A percentile compares a stretch with the other conserved stretches of the same genome.
Conservation (phyloP, 2,329 filamentous ascomycete species). For the Paecilomyces variotii region DNA sequence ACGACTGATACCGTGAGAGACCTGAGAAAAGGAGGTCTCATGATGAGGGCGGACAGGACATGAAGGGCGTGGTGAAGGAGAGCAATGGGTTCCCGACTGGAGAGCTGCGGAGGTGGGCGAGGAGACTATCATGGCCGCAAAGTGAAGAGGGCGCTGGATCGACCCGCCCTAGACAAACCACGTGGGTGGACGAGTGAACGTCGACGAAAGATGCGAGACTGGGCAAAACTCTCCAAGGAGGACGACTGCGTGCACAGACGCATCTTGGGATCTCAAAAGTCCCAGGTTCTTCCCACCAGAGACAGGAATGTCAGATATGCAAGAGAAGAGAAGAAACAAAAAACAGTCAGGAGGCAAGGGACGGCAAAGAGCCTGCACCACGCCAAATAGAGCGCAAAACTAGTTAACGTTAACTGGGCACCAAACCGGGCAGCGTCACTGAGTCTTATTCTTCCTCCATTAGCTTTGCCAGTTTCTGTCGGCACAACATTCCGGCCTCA, state of each 20-base stretch:
- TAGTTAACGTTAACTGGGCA: not conserved
- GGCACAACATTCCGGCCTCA: not conserved
- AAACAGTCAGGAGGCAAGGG: not conserved
- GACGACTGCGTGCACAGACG: slow-evolving; percentile 20
- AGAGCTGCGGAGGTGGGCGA: slow-evolving; percentile 32
- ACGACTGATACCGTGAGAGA: slow-evolving; percentile 11
- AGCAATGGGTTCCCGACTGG: slow-evolving; percentile 22
- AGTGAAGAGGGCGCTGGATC: not conserved
- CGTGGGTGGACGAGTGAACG: slow-evolving; percentile 31
- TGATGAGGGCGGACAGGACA: slow-evolving; percentile 1
- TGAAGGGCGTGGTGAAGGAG: slow-evolving; percentile 6
- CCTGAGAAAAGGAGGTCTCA: slow-evolving; percentile 1
- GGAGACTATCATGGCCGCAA: slow-evolving; percentile 29
- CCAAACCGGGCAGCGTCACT: not conserved
- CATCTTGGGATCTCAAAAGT: slow-evolving; percentile 11
- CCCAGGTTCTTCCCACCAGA: not conserved
- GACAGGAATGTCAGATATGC: not conserved
- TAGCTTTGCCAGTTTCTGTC: not conserved
- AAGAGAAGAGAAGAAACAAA: not conserved
- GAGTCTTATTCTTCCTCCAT: not conserved
- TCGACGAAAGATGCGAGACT: slow-evolving; percentile 18
- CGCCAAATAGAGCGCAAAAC: not conserved
- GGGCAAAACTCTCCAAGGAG: slow-evolving; percentile 19
- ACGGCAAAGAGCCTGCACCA: not conserved
- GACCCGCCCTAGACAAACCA: slow-evolving; percentile 24